Conservation (phyloP, 2,329 filamentous ascomycete genomes). For the Cercospora beticola region DNA sequence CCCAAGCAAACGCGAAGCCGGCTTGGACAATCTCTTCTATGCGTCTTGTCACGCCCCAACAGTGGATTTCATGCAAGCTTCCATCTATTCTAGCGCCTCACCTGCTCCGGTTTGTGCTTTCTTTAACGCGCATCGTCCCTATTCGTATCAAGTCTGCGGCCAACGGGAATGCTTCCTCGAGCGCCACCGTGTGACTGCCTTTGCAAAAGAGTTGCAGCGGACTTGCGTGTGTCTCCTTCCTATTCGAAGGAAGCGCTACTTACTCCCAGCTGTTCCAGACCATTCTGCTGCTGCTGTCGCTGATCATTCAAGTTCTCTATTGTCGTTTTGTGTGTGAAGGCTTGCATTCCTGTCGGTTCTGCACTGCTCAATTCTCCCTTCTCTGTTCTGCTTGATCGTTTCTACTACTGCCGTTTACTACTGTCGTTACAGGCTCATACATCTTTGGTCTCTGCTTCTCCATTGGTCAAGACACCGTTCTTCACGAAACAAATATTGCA, state of each 20-base stretch:
- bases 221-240: neutral
- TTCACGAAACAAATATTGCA: neutral
- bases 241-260: neutral
- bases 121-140: neutral
- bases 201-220: neutral
- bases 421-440: neutral
- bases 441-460: neutral
- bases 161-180: neutral
- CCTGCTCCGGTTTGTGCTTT: neutral
- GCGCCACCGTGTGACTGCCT: neutral
- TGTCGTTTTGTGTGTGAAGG: neutral
- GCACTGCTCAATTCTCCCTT: neutral
- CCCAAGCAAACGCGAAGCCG: neutral
- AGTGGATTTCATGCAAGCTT: neutral
- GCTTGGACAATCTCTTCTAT: neutral
- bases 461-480: neutral
- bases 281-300: neutral
- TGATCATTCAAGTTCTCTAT: neutral
- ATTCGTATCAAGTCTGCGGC: neutral
- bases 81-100: neutral
- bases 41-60: neutral
- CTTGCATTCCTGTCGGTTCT: neutral
- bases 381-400: neutral
- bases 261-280: neutral
- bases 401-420: neutral